Evolutionary conservation across 2,329 filamentous ascomycete genomes (phyloP), one percentile per base, ranked within the genome.

Genomic region (Cucurbitaria berberidis): DNA sequence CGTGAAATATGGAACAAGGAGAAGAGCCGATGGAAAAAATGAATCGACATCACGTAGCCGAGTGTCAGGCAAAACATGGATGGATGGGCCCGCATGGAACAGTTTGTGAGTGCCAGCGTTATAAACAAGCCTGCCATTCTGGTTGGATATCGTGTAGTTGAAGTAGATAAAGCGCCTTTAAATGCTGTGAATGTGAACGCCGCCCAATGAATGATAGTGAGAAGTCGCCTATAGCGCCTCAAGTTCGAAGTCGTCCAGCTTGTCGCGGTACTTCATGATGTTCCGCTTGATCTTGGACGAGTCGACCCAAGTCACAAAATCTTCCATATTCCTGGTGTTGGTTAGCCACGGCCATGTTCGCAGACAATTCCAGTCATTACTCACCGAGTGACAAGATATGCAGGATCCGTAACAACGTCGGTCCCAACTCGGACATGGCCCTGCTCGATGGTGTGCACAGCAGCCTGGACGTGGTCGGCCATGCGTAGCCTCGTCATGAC

Each of bases 261-360:
- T 91, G 76, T 97, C 92, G 66, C 91, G 86, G 74, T 97, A 98
- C 77, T 90, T 91, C 85, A 96, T 88, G 60, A 97, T 96, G 73
- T 92, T 95, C 72, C 89, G 85, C 88, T 96, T 96, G 75, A 98
- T 93, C 89, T 97, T 97, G 77, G 91, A 96, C 55, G 91, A 91
- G 68, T 96, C 90, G 9, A 93, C 89, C 93, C 93, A 98, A 0
- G 93, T 97, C 16, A 98, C 89, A 74, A 96, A 96, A 77, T 98
- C 93, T 78, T 98, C 93, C 84, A 96, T 91, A 56, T 86, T 90
- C 61, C 93, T 78, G 42, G 5, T 11, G 1, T 6, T 5, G 3
- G 47, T 64, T 36, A 64, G 53, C 38, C 4, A 34, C 34, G n/a
- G 16, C 16, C 13, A 19, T 40, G 11, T 36, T 5, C 7, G 15